These are phyloP conservation scores for Penicillium hesseltinei DNA, from an alignment of 2,329 filamentous ascomycete species.

Conservation along the genomic window DNA sequence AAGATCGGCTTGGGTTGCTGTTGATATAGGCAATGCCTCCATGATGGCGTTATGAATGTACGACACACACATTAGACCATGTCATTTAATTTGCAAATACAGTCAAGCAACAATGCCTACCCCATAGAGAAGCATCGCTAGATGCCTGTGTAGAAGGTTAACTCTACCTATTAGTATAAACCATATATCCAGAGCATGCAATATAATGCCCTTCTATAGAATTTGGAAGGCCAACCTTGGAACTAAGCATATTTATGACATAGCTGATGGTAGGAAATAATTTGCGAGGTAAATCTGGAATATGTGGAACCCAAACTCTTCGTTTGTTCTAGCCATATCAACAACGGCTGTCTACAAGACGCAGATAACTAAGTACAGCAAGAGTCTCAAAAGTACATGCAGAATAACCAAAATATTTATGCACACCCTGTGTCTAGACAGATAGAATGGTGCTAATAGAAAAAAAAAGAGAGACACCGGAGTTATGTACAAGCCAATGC, in stretches of 20 bases:
- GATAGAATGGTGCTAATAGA: not conserved
- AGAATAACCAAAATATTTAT: conserved; percentile 12
- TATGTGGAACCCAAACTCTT: not conserved
- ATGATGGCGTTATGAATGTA: conserved; percentile 8
- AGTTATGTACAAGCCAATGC: not conserved
- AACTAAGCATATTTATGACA: not conserved
- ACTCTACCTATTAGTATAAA: not conserved
- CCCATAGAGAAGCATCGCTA: not conserved
- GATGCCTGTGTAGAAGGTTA: not conserved
- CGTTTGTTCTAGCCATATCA: not conserved
- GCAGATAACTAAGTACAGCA: conserved; percentile 1
- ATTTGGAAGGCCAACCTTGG: not conserved
- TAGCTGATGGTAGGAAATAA: not conserved
- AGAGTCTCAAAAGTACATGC: conserved; percentile 16
- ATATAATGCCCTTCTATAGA: not conserved
- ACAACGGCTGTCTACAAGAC: not conserved
- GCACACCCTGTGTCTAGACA: not conserved
- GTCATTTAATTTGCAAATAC: not conserved
- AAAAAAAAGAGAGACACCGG: not conserved
- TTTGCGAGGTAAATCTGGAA: not conserved
- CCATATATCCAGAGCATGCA: not conserved
- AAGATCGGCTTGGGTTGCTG: not conserved
- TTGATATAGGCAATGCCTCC: not conserved
- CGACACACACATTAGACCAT: conserved; percentile 7
- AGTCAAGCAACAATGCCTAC: not conserved